These are phyloP conservation scores for Eimeria necatrix DNA, from an alignment of 169 alveolate species.

Conservation along the genomic window DNA sequence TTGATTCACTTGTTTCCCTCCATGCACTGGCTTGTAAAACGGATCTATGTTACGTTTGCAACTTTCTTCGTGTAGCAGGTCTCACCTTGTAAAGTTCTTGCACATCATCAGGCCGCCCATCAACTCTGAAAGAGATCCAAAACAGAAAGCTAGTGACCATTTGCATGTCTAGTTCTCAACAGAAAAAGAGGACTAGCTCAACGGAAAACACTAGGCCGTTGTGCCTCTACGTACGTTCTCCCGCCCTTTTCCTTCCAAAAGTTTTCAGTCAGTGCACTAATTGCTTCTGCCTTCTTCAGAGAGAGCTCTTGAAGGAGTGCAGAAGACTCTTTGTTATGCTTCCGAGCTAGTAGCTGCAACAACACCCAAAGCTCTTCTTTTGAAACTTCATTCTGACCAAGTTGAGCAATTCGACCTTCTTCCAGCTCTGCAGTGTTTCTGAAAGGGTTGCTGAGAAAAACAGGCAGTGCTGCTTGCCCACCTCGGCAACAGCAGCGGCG, in stretches of 20 bases:
- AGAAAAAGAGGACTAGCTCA: no score
- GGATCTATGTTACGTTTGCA: no score
- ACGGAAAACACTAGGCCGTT: background rate
- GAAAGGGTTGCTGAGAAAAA: background rate
- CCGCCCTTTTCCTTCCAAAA: slow-evolving; percentile 69
- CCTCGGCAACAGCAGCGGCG: slow-evolving; percentile 66
- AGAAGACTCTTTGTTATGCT: slow-evolving; percentile 12
- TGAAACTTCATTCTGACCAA: background rate
- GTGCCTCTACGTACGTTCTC: slow-evolving; percentile 21
- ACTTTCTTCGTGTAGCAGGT: background rate
- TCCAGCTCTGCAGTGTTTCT: background rate
- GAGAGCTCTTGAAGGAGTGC: slow-evolving; percentile 62
- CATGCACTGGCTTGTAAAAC: no score
- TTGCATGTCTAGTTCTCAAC: background rate
- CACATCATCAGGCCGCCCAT: slow-evolving; percentile 42
- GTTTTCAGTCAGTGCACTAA: slow-evolving; percentile 46
- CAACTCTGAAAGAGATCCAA: slow-evolving; percentile 31
- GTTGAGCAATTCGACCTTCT: background rate
- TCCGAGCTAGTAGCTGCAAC: slow-evolving; percentile 73
- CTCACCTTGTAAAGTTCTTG: slow-evolving; percentile 63
- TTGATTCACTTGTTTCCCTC: no score
- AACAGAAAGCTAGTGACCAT: background rate
- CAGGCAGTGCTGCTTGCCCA: background rate
- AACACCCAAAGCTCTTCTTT: background rate
- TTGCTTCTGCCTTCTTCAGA: slow-evolving; percentile 63